Conservation (phyloP, 495 filamentous ascomycete genomes). For the Penicillium flavigenum region DNA sequence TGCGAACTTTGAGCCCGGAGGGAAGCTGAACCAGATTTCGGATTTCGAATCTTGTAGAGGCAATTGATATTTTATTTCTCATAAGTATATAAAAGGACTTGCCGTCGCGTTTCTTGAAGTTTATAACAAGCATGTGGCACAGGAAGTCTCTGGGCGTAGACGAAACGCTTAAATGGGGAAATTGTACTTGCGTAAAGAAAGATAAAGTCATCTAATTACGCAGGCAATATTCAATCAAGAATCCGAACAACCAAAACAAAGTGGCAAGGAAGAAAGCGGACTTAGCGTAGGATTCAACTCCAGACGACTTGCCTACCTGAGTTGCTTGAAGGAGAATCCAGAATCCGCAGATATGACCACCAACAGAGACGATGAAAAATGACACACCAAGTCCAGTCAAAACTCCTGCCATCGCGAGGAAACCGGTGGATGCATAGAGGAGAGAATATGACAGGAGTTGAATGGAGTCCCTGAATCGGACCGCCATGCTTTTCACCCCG, state of each 20-base stretch:
- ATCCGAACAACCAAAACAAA: neutral
- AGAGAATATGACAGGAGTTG: neutral
- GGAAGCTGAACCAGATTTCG: no score
- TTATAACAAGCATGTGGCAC: no score
- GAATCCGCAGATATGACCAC: neutral
- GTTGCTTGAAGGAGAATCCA: neutral
- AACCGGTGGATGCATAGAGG: neutral
- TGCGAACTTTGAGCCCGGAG: neutral
- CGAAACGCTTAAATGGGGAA: no score
- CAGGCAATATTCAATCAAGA: neutral
- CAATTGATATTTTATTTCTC: no score
- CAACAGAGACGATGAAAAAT: neutral
- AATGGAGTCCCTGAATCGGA: conserved; percentile 27
- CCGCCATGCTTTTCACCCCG: conserved; percentile 40
- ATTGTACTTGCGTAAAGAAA: neutral
- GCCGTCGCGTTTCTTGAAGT: no score
- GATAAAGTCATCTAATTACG: neutral
- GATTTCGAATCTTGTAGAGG: no score
- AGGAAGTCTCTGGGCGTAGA: no score
- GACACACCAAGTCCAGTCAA: neutral
- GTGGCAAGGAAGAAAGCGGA: neutral
- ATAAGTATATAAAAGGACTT: no score
- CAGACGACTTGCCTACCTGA: neutral
- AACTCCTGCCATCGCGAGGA: neutral
- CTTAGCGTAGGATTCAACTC: neutral